Base-by-base conservation (phyloP, 768 basidiomycete species). In the Lactarius pseudohatsudake region DNA sequence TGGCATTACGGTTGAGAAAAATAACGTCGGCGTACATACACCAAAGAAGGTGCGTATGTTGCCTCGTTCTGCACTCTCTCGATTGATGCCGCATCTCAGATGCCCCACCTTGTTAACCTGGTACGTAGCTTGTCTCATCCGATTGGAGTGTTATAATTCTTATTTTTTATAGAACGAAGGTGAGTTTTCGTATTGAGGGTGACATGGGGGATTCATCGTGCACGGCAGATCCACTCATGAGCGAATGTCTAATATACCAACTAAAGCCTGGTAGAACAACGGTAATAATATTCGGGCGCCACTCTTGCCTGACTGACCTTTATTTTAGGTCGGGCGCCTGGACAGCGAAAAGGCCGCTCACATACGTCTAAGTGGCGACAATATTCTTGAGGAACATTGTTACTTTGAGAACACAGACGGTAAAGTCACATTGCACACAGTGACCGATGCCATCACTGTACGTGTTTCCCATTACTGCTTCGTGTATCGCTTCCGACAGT, bases 1-100 rank as follows among this genome's bases (percentile, higher is more conserved):
- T 68, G 97, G 97, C 41, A 98, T 99, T 77, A 92, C 92, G 47
- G 94, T 99, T 66, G 96, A 98, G 79, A 98, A 95, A 84, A 92
- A 95, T 76, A 79, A 92, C 64, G 91, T 98, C 64, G 96, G 97
- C 59, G 97, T 99, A 64, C 95, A 97, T 80, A 95, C 97, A 26
- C 97, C 97, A 36, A 98, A 98, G 84, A 94, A 89, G 84, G 92
- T 13, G 40, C 61, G 64, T 57, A n/a, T 32, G 30, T 41, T 47
- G 28, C 45, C 32, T 15, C 30, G 56, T 43, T 6, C n/a, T 15
- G 13, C 28, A 7, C 34, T 36, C 58, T 41, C 32, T 15, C 45
- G 28, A 34, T 62, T 57, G 50, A 55, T 18, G 28, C 15, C 30
- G 34, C 8, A 16, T 54, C 11, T 63, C 73, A 95, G 91, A 94